Base-by-base conservation (phyloP, 768 basidiomycete genomes). In the Serendipita sp. region DNA sequence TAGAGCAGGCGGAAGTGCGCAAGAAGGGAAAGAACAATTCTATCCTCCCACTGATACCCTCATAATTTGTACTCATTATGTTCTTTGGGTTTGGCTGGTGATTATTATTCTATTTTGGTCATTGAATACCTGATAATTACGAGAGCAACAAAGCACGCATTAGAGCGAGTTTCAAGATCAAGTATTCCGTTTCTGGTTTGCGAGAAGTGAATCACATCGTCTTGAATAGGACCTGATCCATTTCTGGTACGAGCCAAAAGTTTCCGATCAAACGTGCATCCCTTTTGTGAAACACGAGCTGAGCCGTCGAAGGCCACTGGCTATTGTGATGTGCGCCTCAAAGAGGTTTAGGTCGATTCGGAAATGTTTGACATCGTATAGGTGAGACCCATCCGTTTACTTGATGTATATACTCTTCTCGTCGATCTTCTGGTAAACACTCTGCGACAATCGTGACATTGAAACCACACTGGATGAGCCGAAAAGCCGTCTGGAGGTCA, bases 211-310 rank as follows among this genome's bases (percentile, higher is more conserved):
- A 75, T 85, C 86, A 89, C 80, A 91, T 82, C 3, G 74, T 75
- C n/a, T 84, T 72, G 72, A 92, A 89, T 0, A 88, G 90, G 66
- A 84, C 84, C 64, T 79, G 74, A 70, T 90, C 86, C 68, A 88
- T 76, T 11, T 75, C 88, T 91, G 67, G 4, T 30, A 44, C 34
- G 35, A 35, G 16, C 36, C 0, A 30, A 11, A 63, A 23, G 23
- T 23, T 41, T 41, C 38, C 38, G 5, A 41, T 41, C 5, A 41
- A 7, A 13, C 13, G 5, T 51, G 48, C 48, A n/a, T 18, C 7
- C 18, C 5, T n/a, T 51, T n/a, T 23, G 44, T 10, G 35, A 3
- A 0, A 28, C n/a, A 71, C 76, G 66, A 63, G 86, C 88, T 76
- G 69, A 80, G 81, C 68, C 84, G 80, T n/a, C 75, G 74, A 2